Evolutionary conservation across 2,329 filamentous ascomycete species (phyloP), one percentile per base, ranked within the genome.

Genomic region (Claviceps purpurea): DNA sequence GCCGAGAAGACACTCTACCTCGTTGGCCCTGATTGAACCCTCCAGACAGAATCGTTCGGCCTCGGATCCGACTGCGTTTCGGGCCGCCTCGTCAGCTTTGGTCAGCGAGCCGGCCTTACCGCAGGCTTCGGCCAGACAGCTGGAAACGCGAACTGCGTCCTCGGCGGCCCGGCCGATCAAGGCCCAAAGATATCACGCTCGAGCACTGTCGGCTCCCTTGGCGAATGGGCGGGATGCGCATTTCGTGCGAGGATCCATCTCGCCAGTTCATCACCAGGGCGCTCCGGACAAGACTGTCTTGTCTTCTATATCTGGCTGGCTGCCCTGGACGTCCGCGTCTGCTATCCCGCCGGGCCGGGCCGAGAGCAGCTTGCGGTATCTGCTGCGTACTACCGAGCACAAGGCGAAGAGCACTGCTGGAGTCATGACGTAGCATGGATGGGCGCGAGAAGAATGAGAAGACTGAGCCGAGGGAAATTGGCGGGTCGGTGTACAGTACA

Each of bases 81-180:
- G 66, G 16, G 59, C 58, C 3, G 68, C 70, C 1, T 64, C 70
- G 5, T 65, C 67, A 1, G 69, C 69, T 18, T 67, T 83, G 11
- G 64, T 80, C 6, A 73, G 79, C 57, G 72, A 77, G 50, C 79
- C 75, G 4, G 77, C 78, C n/a, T 61, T 72, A 18, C 78, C 79
- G 1, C 75, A 78, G 56, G 79, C 76, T 1, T 81, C 77, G 0
- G 73, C 65, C 30, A 76, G 68, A 51, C 70, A 76, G 50, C 64
- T 78, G 1, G 69, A 75, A 52, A 73, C 75, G 16, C 68, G 72
- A 54, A 65, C 68, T 8, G 60, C 64, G 6, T 18, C 37, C 50
- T 18, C 37, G 50, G 58, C 14, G 52, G 56, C 51, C 40, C 51
- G 47, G 30, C 26, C 47, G 14, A 16, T 43, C n/a, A 16, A 49